Evolutionary conservation across 352 stramenopile genomes (phyloP), one percentile per base, ranked within the genome.

Genomic region (Phytopythium kandeliae): DNA sequence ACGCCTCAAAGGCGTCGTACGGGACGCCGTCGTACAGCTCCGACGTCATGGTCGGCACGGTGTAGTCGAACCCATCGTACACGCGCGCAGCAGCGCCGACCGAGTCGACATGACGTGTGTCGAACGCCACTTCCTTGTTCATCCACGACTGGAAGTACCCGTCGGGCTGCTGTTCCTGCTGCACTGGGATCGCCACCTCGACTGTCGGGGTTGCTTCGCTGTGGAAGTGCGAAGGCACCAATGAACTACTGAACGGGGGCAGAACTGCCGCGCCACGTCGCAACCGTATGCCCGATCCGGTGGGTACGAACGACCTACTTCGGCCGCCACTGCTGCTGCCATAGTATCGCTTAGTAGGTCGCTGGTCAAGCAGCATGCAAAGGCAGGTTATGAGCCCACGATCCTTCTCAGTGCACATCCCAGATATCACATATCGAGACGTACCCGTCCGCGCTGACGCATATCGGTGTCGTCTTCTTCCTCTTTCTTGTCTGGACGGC

Each of bases 201-300:
- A 12, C 22, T n/a, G n/a, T 13, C 6, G 48, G 3, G 43, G 28
- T 4, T 30, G 26, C 22, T 8, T 51, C 31, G 42, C 30, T 38
- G 11, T 35, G 13, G 3, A 42, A 6, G 1, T 11, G 36, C 41
- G 43, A 31, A 2, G 67, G 61, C 12, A 78, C 15, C 16, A 78
- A 63, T 4, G 56, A 44, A 10, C 64, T 67, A 9, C 64, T 53
- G 6, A 78, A 55, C 9, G 67, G 62, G 12, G 65, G 64, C 2
- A 74, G 47, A 30, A 78, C 70, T 31, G 62, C 55, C n/a, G 63
- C 66, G 0, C 64, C 64, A 15, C 65, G 67, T 40, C 65, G 70
- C 11, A 77, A 34, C 31, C 51, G 41, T 11, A 48, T 56, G 15
- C 54, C 45, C 0, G 60, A 47, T 6, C 56, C 54, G 24, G 54